Evolutionary conservation across 2,329 filamentous ascomycete genomes (phyloP).

Genomic region (Trichoderma sp.): DNA sequence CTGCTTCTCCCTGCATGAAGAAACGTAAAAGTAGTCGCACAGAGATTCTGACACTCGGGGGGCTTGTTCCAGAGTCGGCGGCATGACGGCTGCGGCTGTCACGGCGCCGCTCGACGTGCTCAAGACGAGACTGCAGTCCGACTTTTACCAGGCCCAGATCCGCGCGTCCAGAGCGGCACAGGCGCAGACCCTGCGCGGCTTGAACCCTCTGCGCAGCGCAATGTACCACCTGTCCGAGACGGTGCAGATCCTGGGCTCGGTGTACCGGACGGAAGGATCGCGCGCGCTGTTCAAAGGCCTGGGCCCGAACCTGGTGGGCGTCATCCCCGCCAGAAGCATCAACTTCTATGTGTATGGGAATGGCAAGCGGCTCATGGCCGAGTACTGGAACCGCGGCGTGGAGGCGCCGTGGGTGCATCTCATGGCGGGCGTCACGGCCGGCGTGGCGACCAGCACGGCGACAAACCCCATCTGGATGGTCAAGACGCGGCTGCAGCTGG

Average conservation of each 20-base stretch:
- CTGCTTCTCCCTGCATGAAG: background rate
- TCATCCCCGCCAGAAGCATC: slow-evolving; percentile 84
- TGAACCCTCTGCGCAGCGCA: slow-evolving; percentile 64
- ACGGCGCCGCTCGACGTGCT: slow-evolving; percentile 92
- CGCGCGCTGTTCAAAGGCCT: slow-evolving; percentile 90
- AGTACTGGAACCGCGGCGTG: slow-evolving; percentile 67
- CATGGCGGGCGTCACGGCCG: slow-evolving; percentile 70
- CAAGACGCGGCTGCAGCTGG: slow-evolving; percentile 88
- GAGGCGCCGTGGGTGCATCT: slow-evolving; percentile 76
- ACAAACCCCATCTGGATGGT: slow-evolving; percentile 97
- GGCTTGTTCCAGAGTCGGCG: slow-evolving; percentile 70
- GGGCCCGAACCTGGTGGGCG: slow-evolving; percentile 83
- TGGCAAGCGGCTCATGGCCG: slow-evolving; percentile 76
- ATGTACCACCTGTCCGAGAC: slow-evolving; percentile 79
- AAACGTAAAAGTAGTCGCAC: background rate
- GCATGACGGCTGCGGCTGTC: slow-evolving; percentile 88
- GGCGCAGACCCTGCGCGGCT: slow-evolving; percentile 43
- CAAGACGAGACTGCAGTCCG: slow-evolving; percentile 88
- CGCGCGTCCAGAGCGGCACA: slow-evolving; percentile 61
- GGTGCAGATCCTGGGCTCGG: slow-evolving; percentile 75
- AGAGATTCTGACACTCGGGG: background rate
- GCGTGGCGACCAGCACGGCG: slow-evolving; percentile 81
- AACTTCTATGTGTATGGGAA: slow-evolving; percentile 95
- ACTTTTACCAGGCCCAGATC: slow-evolving; percentile 87
- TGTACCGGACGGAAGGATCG: slow-evolving; percentile 78